Evolutionary conservation across 768 basidiomycete genomes (phyloP).

Genomic region (Suillus weaverae): DNA sequence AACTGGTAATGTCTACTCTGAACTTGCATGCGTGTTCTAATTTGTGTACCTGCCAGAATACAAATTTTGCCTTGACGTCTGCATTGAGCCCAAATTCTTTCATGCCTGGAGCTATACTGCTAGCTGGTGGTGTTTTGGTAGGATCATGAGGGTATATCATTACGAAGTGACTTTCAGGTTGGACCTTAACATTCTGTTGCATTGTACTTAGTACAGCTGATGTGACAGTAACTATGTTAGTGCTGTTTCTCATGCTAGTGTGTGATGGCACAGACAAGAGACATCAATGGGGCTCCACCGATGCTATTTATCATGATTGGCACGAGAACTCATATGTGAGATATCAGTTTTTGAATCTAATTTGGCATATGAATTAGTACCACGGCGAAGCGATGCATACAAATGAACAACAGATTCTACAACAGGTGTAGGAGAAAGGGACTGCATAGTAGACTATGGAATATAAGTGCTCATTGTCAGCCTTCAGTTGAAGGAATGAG

Average conservation of each 20-base stretch:
- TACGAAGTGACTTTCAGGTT: background rate
- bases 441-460: no score
- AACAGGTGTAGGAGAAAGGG: background rate
- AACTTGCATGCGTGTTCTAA: background rate
- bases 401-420: background rate
- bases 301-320: background rate
- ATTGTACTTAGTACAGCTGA: background rate
- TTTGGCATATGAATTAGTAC: background rate
- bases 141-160: slow-evolving; percentile 9
- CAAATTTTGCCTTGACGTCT: slow-evolving; percentile 23
- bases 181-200: background rate
- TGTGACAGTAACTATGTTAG: background rate
- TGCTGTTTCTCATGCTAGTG: background rate
- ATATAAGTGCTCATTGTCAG: no score
- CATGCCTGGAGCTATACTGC: slow-evolving; percentile 19
- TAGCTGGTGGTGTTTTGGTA: slow-evolving; percentile 23
- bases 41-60: slow-evolving; percentile 13
- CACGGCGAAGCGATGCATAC: background rate
- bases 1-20: slow-evolving; percentile 17
- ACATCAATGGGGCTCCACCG: background rate
- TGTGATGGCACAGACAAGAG: background rate
- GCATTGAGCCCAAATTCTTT: slow-evolving; percentile 18
- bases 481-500: no score
- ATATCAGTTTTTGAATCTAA: background rate
- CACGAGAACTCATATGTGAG: background rate